Evolutionary conservation across 768 basidiomycete genomes (phyloP).

Genomic region (Phanerochaete sordida): DNA sequence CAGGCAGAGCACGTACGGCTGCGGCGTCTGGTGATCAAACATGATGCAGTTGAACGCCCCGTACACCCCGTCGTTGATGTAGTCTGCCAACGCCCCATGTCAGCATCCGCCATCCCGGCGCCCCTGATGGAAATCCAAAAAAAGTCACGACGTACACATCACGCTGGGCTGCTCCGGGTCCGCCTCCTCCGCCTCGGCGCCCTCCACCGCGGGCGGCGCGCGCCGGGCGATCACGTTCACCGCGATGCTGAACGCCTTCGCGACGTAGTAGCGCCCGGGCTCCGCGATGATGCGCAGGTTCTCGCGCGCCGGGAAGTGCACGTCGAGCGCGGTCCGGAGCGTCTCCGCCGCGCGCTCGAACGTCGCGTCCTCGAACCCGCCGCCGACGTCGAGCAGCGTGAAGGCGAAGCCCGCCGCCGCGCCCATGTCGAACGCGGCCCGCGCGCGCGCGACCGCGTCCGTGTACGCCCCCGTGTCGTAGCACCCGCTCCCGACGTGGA

Average conservation of each 20-base stretch:
- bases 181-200: slow-evolving; percentile 20
- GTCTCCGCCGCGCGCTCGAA: slow-evolving; percentile 79
- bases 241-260: slow-evolving; percentile 88
- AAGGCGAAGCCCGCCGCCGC: slow-evolving; percentile 77
- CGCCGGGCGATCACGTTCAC: slow-evolving; percentile 92
- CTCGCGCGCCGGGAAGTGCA: slow-evolving; percentile 72
- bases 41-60: slow-evolving; percentile 96
- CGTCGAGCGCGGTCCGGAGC: slow-evolving; percentile 65
- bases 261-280: slow-evolving; percentile 93
- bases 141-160: slow-evolving; percentile 74
- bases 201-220: slow-evolving; percentile 39
- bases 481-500: slow-evolving; percentile 97
- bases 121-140: too few relatives aligned
- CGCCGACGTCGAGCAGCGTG: slow-evolving; percentile 87
- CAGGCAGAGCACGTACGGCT: slow-evolving; percentile 77
- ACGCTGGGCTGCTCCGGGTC: slow-evolving; percentile 50
- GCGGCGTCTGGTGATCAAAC: slow-evolving; percentile 83
- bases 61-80: slow-evolving; percentile 99
- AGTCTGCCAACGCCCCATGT: slow-evolving; percentile 54
- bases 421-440: slow-evolving; percentile 85
- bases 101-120: background rate
- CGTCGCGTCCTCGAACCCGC: slow-evolving; percentile 88
- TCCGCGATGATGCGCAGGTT: slow-evolving; percentile 87
- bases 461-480: slow-evolving; percentile 88
- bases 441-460: slow-evolving; percentile 84